phyloP scores from a whole-genome alignment of 2,329 filamentous ascomycete genomes.

The Stagonosporopsis vannaccii region DNA sequence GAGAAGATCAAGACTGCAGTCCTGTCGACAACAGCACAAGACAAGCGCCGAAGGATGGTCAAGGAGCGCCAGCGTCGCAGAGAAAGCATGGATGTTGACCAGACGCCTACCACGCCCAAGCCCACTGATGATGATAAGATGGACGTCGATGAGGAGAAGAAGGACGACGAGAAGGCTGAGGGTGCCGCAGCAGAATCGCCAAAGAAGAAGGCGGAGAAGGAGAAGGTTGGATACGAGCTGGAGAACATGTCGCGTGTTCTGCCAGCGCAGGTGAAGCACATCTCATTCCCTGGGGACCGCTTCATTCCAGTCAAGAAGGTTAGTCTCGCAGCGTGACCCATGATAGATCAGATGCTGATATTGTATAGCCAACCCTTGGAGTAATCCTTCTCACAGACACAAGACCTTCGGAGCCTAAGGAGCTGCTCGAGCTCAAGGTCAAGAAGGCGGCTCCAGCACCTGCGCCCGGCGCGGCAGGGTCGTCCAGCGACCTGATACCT shows the following conservation, averaged over 20 bases:
- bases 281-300: slow-evolving; percentile 87
- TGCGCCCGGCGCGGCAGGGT: slow-evolving; percentile 53
- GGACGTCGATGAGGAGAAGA: slow-evolving; percentile 68
- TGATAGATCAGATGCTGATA: slow-evolving; percentile 25
- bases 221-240: slow-evolving; percentile 95
- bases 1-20: slow-evolving; percentile 95
- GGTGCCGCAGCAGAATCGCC: slow-evolving; percentile 59
- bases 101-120: slow-evolving; percentile 77
- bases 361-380: slow-evolving; percentile 81
- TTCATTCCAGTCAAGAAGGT: slow-evolving; percentile 96
- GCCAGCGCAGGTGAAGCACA: slow-evolving; percentile 91
- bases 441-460: slow-evolving; percentile 70
- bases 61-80: slow-evolving; percentile 89
- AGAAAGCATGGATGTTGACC: slow-evolving; percentile 95
- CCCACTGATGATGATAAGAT: slow-evolving; percentile 78
- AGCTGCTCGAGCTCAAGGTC: slow-evolving; percentile 87
- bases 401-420: slow-evolving; percentile 77
- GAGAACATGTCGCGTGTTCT: slow-evolving; percentile 97
- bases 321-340: slow-evolving; percentile 26
- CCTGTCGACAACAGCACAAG: slow-evolving; percentile 94
- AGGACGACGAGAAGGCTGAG: slow-evolving; percentile 60
- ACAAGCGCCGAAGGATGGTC: slow-evolving; percentile 91
- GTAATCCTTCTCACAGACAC: slow-evolving; percentile 91
- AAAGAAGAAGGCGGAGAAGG: slow-evolving; percentile 93
- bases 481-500: slow-evolving; percentile 42